Percentiles rank a stretch among this genome's conserved stretches.
phyloP scores from a whole-genome alignment of 2,329 filamentous ascomycete genomes.

The Colletotrichum sidae region DNA sequence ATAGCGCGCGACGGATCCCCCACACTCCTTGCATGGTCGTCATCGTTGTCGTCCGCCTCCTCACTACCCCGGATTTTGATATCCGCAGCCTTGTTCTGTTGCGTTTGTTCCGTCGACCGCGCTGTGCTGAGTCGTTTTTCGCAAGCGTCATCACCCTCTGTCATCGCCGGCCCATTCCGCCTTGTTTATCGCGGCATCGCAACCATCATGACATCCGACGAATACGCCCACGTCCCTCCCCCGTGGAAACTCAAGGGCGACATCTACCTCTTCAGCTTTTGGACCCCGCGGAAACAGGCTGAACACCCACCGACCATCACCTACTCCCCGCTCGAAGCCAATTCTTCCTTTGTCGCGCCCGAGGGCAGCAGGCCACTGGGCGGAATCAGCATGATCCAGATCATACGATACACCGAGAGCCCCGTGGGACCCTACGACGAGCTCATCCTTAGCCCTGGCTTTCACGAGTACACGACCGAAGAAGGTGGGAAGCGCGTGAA shows the following conservation, averaged over 20 bases:
- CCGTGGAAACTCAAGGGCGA: constrained; percentile 60
- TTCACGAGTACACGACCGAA: constrained; percentile 55
- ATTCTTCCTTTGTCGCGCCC: constrained; percentile 51
- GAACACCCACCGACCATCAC: constrained; percentile 49
- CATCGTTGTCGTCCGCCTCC: background rate
- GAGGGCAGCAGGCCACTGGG: constrained; percentile 53
- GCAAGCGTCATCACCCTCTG: background rate
- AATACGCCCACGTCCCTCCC: constrained; percentile 24
- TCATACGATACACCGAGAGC: constrained; percentile 62
- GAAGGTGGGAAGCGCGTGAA: constrained; percentile 46
- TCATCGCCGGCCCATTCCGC: background rate
- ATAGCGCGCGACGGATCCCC: background rate
- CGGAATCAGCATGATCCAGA: constrained; percentile 60
- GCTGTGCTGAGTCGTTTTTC: background rate
- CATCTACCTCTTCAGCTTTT: constrained; percentile 57
- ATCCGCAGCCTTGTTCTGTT: background rate
- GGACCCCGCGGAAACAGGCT: constrained; percentile 46
- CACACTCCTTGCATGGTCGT: background rate
- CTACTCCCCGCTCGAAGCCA: constrained; percentile 60
- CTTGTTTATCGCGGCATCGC: background rate
- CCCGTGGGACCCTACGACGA: constrained; percentile 68
- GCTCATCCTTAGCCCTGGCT: constrained; percentile 60
- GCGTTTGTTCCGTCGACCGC: no score
- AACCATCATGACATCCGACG: constrained; percentile 13
- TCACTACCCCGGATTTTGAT: background rate